Conservation (phyloP, 2,329 filamentous ascomycete genomes). For the Claviceps digitariae region DNA sequence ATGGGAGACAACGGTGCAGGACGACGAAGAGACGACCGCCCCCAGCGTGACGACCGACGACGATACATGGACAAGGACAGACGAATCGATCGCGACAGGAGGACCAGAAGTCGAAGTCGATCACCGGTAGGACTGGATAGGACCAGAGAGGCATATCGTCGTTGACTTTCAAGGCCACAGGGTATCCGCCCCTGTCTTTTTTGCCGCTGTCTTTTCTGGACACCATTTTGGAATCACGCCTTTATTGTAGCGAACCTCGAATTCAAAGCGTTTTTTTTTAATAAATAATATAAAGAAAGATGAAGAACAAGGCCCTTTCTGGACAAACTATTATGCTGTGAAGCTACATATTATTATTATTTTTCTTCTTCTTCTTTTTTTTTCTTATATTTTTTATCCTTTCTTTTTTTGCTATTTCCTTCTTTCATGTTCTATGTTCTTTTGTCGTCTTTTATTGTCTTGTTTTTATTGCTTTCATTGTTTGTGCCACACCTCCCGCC, state of each 20-base stretch:
- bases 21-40: conserved; percentile 22
- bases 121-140: conserved; percentile 21
- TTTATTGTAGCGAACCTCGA: not conserved
- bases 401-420: too few relatives aligned
- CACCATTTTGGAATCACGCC: not conserved
- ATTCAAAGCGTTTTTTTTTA: not conserved
- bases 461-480: too few relatives aligned
- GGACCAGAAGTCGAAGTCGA: conserved; percentile 26
- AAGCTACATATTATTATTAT: too few relatives aligned
- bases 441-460: too few relatives aligned
- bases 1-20: conserved; percentile 16
- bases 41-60: conserved; percentile 18
- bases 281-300: too few relatives aligned
- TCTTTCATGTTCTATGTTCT: too few relatives aligned
- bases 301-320: too few relatives aligned
- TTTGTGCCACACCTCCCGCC: too few relatives aligned
- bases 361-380: too few relatives aligned
- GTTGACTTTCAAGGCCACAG: conserved; percentile 19
- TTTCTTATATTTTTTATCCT: too few relatives aligned
- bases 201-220: too few relatives aligned
- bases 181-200: not conserved
- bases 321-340: too few relatives aligned
- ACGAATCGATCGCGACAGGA: conserved; percentile 27
- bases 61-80: conserved; percentile 22
- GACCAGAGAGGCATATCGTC: conserved; percentile 34